A percentile compares a stretch with the other conserved stretches of the same genome.
phyloP scores from a whole-genome alignment of 2,329 filamentous ascomycete species.

The Emydomyces testavorans region DNA sequence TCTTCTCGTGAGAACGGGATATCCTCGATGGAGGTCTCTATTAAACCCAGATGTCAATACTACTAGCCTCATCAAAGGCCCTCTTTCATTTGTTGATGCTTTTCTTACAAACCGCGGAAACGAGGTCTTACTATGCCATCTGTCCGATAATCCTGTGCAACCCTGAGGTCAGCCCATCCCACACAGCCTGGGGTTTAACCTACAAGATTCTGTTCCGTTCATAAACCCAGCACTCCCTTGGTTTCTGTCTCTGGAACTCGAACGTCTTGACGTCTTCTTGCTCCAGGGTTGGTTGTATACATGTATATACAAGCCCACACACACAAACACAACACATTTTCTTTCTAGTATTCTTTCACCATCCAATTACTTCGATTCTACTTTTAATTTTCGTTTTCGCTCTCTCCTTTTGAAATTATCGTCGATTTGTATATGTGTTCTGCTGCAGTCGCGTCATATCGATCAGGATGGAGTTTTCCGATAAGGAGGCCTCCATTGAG shows the following conservation, averaged over 20 bases:
- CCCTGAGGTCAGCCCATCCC: neutral
- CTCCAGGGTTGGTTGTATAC: too few species aligned
- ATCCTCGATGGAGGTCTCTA: too few species aligned
- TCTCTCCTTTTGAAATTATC: neutral
- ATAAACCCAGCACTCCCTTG: conserved; percentile 1
- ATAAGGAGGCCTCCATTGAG: neutral
- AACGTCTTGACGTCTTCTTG: too few species aligned
- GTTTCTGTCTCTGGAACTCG: neutral
- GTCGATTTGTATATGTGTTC: neutral
- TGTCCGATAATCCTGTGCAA: neutral
- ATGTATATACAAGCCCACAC: too few species aligned
- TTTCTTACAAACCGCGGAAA: neutral
- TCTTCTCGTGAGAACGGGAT: too few species aligned
- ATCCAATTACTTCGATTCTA: neutral
- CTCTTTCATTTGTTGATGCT: neutral
- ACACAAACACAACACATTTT: too few species aligned
- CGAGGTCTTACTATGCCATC: neutral
- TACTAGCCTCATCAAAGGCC: neutral
- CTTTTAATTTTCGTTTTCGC: neutral
- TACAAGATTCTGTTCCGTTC: neutral
- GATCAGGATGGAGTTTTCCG: conserved; percentile 2
- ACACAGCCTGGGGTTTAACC: conserved; percentile 8
- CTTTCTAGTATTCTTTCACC: neutral
- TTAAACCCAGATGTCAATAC: too few species aligned
- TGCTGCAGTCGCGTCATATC: neutral